phyloP scores from a whole-genome alignment of 2,329 filamentous ascomycete genomes.

The Verticillium klebahnii region DNA sequence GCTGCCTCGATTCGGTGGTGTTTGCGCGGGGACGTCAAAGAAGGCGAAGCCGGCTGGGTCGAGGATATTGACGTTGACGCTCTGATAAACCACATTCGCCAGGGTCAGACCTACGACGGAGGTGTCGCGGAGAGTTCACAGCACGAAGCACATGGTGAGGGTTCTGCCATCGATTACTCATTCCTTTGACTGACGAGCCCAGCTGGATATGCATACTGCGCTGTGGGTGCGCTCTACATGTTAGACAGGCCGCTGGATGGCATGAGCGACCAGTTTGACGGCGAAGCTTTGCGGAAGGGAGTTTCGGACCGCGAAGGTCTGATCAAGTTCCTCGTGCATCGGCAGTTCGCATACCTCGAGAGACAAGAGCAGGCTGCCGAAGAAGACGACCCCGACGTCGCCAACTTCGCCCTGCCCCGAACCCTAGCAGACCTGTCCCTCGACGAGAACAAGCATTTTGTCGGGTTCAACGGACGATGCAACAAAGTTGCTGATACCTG shows the following conservation, averaged over 20 bases:
- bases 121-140: conserved; percentile 74
- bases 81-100: conserved; percentile 66
- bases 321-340: conserved; percentile 55
- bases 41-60: conserved; percentile 48
- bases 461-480: conserved; percentile 83
- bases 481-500: conserved; percentile 95
- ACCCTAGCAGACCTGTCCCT: conserved; percentile 29
- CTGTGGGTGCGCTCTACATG: conserved; percentile 70
- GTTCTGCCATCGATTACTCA: conserved; percentile 1
- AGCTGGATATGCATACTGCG: conserved; percentile 92
- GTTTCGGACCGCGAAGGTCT: conserved; percentile 25
- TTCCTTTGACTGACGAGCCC: conserved; percentile 6
- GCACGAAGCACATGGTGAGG: conserved; percentile 76
- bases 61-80: conserved; percentile 71
- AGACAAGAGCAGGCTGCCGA: conserved; percentile 40
- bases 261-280: conserved; percentile 24
- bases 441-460: conserved; percentile 34
- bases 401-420: conserved; percentile 23
- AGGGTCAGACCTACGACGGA: conserved; percentile 73
- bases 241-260: conserved; percentile 56
- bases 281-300: conserved; percentile 28
- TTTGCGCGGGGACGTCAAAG: conserved; percentile 56
- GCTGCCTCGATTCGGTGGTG: conserved; percentile 80
- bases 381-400: conserved; percentile 30
- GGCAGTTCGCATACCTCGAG: conserved; percentile 59